These are phyloP conservation scores for Salix dunnii DNA, from an alignment of 345 rosid species.

Conservation along the genomic window DNA sequence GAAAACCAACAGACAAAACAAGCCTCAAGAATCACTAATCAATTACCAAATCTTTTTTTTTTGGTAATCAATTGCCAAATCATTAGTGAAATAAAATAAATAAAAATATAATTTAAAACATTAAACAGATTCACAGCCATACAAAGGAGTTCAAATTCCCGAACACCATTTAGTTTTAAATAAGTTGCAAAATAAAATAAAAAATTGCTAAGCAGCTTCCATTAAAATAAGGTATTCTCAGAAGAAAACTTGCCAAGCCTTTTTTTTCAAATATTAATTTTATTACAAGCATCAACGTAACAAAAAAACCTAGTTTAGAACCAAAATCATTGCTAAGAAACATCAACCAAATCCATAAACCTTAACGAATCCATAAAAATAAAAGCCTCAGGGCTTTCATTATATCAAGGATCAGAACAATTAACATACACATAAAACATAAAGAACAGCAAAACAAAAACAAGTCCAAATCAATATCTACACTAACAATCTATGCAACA, in stretches of 20 bases:
- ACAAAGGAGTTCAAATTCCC: background rate
- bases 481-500: background rate
- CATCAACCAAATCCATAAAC: background rate
- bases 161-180: background rate
- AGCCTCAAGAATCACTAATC: too few species aligned
- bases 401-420: too few species aligned
- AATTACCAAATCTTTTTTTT: too few species aligned
- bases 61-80: too few species aligned
- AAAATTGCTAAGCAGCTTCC: background rate
- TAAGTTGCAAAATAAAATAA: too few species aligned
- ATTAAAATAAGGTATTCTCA: background rate
- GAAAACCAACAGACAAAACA: background rate
- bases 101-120: too few species aligned
- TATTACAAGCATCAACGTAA: background rate
- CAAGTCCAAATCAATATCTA: too few species aligned
- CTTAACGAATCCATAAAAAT: background rate
- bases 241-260: background rate
- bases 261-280: background rate
- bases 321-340: background rate
- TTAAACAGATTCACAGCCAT: background rate
- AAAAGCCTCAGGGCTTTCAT: background rate
- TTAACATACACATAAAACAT: too few species aligned
- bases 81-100: too few species aligned
- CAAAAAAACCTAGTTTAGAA: too few species aligned
- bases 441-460: too few species aligned